phyloP scores from a whole-genome alignment of 306 rosid species.

The Herpetospermum pedunculosum region DNA sequence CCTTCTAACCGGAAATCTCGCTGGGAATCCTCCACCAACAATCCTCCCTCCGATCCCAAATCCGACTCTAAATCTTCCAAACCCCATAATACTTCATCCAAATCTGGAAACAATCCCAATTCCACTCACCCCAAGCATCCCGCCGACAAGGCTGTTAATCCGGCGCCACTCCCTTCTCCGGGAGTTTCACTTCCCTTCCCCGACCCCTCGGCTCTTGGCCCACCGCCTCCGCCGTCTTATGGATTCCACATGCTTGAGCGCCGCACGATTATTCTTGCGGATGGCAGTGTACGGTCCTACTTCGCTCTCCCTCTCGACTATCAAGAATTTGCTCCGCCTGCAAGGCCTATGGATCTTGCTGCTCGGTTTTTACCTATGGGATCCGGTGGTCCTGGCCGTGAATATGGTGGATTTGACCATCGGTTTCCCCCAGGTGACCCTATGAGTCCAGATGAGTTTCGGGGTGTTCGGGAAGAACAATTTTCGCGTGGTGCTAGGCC shows the following conservation, averaged over 20 bases:
- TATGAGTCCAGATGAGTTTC: constrained; percentile 21
- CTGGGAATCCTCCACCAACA: constrained; percentile 46
- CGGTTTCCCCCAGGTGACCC: constrained; percentile 30
- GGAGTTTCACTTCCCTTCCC: constrained; percentile 31
- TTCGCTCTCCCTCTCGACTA: constrained; percentile 86
- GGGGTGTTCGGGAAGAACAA: constrained; percentile 15
- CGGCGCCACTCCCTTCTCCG: constrained; percentile 19
- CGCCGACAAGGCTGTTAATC: constrained; percentile 13
- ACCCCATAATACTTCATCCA: constrained; percentile 25
- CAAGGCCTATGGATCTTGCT: constrained; percentile 16
- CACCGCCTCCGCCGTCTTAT: constrained; percentile 78
- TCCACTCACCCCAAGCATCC: constrained; percentile 27
- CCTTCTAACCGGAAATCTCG: constrained; percentile 61
- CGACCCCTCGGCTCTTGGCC: constrained; percentile 44
- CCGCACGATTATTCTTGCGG: constrained; percentile 78
- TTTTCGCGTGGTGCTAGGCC: constrained; percentile 20
- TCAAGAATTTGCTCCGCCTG: constrained; percentile 39
- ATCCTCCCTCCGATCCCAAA: constrained; percentile 27
- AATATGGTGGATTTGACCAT: constrained; percentile 25
- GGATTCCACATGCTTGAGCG: constrained; percentile 99
- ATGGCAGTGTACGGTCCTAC: constrained; percentile 82
- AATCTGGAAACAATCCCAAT: constrained; percentile 21
- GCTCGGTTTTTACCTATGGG: constrained; percentile 27
- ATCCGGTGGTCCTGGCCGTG: constrained; percentile 15
- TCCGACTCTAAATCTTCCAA: constrained; percentile 27